Evolutionary conservation across 2,329 filamentous ascomycete species (phyloP), one percentile per base, ranked within the genome.

Genomic region (Diplodia intermedia): DNA sequence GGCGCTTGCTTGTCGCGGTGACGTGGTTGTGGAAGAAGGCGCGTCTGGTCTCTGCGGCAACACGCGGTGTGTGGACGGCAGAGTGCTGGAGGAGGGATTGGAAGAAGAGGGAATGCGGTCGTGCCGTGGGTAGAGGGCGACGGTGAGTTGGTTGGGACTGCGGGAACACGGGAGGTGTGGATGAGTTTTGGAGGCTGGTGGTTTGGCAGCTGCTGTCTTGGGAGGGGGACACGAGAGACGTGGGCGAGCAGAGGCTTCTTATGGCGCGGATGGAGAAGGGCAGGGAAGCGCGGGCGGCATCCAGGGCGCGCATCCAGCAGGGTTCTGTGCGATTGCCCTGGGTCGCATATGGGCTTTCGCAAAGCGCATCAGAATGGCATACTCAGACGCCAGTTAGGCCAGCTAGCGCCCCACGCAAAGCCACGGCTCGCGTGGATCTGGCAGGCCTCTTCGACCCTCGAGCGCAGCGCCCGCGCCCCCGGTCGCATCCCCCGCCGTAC

Each of bases 331-430:
- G 66, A 68, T 68, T 68, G 60, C 52, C 57, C 66, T 56, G 66
- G 66, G 66, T 68, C 66, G 57, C 66, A 68, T 68, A 68, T 68
- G 66, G 66, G 66, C 66, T 56, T 68, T 68, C 66, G 55, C 55
- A 68, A 68, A 67, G 65, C 65, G 65, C 65, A 67, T 67, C 66
- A 67, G 66, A 67, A 67, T 67, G 66, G 66, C 55, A 67, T 62
- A 67, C 54, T 67, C 54, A 47, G 65, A 52, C 65, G 65, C 57
- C 49, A 62, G 47, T 29, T 26, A 62, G 49, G 57, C 57, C 60
- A 36, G 65, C 65, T 67, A 60, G 65, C 54, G 65, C 54, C 65
- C 65, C 65, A 57, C 65, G 65, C 54, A 67, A 67, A 67, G 66
- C 66, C 66, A 67, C 56, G 66, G 66, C 66, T 67, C 66, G 66